phyloP scores from a whole-genome alignment of 148 eudicot species.

The Rhododendron henanense region DNA sequence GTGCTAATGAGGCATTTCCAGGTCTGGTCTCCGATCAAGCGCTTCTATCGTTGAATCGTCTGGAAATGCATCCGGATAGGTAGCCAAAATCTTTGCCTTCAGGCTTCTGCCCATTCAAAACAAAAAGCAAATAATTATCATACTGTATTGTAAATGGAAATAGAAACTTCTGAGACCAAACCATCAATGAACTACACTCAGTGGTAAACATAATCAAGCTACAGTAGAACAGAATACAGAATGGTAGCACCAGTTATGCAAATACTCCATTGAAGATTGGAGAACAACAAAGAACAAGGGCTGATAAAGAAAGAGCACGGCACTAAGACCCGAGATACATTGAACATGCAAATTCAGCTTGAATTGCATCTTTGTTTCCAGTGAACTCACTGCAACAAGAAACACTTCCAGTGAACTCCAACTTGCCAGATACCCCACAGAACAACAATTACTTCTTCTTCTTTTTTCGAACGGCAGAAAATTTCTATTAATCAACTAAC shows the following conservation, averaged over 20 bases:
- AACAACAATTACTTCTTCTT: background rate
- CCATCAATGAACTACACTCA: background rate
- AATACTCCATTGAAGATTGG: background rate
- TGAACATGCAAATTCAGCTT: background rate
- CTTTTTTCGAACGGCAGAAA: background rate
- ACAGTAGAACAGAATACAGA: background rate
- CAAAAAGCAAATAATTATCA: background rate
- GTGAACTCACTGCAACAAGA: background rate
- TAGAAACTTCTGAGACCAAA: background rate
- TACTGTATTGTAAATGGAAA: background rate
- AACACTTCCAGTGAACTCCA: background rate
- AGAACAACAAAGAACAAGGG: background rate
- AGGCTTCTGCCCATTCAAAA: conserved; percentile 46
- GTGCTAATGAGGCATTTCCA: conserved; percentile 48
- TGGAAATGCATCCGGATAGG: conserved; percentile 92
- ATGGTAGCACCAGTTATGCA: background rate
- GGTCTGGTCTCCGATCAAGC: conserved; percentile 76
- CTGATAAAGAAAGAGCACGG: background rate
- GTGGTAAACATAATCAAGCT: background rate
- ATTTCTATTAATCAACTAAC: background rate
- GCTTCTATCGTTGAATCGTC: conserved; percentile 56
- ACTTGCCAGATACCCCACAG: background rate
- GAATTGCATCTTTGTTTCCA: background rate
- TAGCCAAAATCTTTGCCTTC: conserved; percentile 63
- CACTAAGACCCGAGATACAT: background rate